Evolutionary conservation across 1,284 basidiomycete species (phyloP), one percentile per base, ranked within the genome.

Genomic region (Rugosomyces carneus): DNA sequence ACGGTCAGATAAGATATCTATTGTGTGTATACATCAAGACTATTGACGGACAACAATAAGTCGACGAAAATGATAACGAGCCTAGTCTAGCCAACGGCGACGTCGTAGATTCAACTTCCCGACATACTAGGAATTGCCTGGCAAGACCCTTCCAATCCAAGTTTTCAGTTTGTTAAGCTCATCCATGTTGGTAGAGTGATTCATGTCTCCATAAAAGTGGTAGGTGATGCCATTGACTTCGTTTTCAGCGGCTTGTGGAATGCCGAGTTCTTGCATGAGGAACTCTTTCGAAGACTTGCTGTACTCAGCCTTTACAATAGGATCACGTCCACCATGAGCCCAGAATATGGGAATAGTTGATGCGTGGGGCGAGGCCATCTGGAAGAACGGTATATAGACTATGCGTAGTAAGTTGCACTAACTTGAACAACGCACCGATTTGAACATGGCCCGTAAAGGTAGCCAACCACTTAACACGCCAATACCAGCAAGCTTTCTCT

Each of bases 261-360:
- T 65, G 13, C 76, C 73, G 15, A 83, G 53, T 8, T 72, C 55
- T 9, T 66, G 60, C 38, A 69, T 71, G 47, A 92, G 66, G 51
- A 76, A 74, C 10, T 79, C 71, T 37, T 73, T 65, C 13, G 83
- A 82, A 43, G 64, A 63, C 48, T 70, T 58, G 29, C 76, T 75
- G 38, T 73, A 57, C 19, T 63, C 53, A 53, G 72, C 74, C 45
- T 70, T 72, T 44, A 94, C 83, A 10, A 94, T 71, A 6, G 78
- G 80, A 62, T 96, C 93, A 26, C 64, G 67, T n/a, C 69, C 77
- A 5, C 93, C 93, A 53, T 93, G 89, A 5, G 87, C 93, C 82
- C 88, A 89, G 69, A 94, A 94, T 31, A 93, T 73, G 1, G 90
- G 85, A 15, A 80, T 69, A 9, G 75, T 72, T 46, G 71, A 69